These are phyloP conservation scores for Boletales sp. DNA, from an alignment of 768 basidiomycete species.

Conservation along the genomic window DNA sequence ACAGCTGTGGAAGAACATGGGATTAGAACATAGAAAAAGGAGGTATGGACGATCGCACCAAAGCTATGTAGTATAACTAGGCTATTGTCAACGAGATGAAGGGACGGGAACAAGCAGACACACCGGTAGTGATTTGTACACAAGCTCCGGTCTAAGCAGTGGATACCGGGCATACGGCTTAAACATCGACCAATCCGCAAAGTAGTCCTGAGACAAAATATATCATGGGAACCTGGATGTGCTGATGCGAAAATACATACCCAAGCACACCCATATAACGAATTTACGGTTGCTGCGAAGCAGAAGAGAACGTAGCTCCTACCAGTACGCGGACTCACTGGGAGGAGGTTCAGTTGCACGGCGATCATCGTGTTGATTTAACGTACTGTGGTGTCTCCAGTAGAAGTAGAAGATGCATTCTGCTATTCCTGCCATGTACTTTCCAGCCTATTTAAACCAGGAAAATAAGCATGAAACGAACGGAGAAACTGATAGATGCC, in stretches of 20 bases:
- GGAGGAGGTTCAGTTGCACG: not conserved
- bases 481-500: slow-evolving; percentile 17
- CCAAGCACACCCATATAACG: slow-evolving; percentile 77
- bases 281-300: slow-evolving; percentile 56
- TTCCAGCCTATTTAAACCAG: slow-evolving; percentile 61
- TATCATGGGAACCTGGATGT: not conserved
- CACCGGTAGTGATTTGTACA: slow-evolving; percentile 67
- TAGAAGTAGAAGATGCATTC: slow-evolving; percentile 65
- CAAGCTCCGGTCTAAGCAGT: slow-evolving; percentile 69
- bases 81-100: not conserved
- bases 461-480: not conserved
- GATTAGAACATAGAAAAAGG: not conserved
- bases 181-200: slow-evolving; percentile 91
- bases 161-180: slow-evolving; percentile 51
- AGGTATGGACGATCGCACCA: slow-evolving; percentile 42
- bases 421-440: slow-evolving; percentile 69
- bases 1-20: slow-evolving; percentile 40
- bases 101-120: slow-evolving; percentile 12
- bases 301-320: slow-evolving; percentile 65
- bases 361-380: not conserved
- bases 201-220: slow-evolving; percentile 55
- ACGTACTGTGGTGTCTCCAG: slow-evolving; percentile 68
- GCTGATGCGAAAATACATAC: slow-evolving; percentile 38
- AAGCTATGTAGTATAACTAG: slow-evolving; percentile 75
- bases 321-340: slow-evolving; percentile 36